Evolutionary conservation across 371 early-diverging fungal genomes (phyloP), one percentile per base, ranked within the genome.

Genomic region (Funneliformis caledonium): DNA sequence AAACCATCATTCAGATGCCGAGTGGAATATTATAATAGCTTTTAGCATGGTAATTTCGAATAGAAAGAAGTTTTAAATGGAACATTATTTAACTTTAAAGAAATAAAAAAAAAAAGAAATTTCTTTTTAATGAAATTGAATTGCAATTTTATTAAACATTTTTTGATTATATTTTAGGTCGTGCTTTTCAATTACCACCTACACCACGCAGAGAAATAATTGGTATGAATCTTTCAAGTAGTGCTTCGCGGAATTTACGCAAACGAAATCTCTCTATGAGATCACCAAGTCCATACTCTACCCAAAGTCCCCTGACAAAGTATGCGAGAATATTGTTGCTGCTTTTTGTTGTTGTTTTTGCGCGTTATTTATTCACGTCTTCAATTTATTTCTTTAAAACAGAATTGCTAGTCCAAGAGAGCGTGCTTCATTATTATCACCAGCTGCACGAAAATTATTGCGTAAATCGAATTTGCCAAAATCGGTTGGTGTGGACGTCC

Each of bases 161-260:
- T 56, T 43, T 45, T 70, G 31, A 43, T 42, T 42, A 45, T 70
- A 33, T 45, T 45, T 45, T 42, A 76, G 76, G 76, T n/a, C 80
- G 56, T 80, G 52, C 61, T 50, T 80, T 80, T 50, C 48, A 67
- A 19, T 80, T 80, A 72, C 80, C 80, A 12, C 80, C 80, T 43
- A 72, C 80, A 6, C 72, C 59, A 19, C 80, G 80, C 42, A 60
- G 80, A 69, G 80, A 80, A 59, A 60, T 80, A 7, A 67, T 80
- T 59, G 80, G 72, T 22, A 80, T 80, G 80, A 60, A 52, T 33
- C 80, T 80, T 68, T 70, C 72, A 56, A 72, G 56, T 43, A 80
- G 14, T 60, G 80, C 80, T 11, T 73, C 80, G 19, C 31, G 80
- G 33, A 80, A 80, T 73, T 26, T 73, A 37, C 70, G 80, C 2